Evolutionary conservation across 225 moss, liverwort and hornwort species (phyloP).

Genomic region (Sphagnum tenellum): DNA sequence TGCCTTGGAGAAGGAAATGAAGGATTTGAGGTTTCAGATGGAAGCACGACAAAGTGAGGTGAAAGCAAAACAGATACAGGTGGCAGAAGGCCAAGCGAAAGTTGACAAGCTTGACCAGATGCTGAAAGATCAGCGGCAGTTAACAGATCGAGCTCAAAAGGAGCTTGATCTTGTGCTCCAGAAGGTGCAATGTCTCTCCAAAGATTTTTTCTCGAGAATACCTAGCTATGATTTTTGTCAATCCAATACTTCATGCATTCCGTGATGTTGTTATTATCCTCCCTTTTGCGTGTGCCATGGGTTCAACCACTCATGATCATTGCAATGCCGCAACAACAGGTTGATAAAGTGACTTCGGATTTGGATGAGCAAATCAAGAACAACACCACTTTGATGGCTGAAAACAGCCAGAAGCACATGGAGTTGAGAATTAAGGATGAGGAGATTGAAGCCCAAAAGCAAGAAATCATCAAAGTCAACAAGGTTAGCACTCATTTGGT

Average conservation of each 20-base stretch:
- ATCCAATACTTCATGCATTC: too few relatives aligned
- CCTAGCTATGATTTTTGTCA: too few relatives aligned
- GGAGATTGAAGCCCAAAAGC: slow-evolving; percentile 25
- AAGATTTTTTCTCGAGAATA: neutral
- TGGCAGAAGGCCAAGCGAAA: slow-evolving; percentile 42
- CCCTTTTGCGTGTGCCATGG: too few relatives aligned
- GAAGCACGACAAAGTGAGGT: slow-evolving; percentile 52
- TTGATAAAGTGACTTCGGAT: slow-evolving; percentile 18
- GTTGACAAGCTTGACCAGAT: slow-evolving; percentile 34
- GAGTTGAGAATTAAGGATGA: slow-evolving; percentile 26
- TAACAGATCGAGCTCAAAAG: slow-evolving; percentile 39
- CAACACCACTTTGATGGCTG: slow-evolving; percentile 22
- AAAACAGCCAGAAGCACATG: slow-evolving; percentile 32
- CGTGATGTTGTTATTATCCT: too few relatives aligned
- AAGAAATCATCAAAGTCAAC: slow-evolving; percentile 15
- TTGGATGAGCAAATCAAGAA: slow-evolving; percentile 23
- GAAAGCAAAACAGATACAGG: slow-evolving; percentile 28
- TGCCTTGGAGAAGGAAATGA: slow-evolving; percentile 64
- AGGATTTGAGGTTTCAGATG: slow-evolving; percentile 37
- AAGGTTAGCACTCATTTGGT: slow-evolving; percentile 9
- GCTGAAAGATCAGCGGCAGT: slow-evolving; percentile 41
- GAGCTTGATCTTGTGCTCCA: slow-evolving; percentile 51
- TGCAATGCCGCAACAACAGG: slow-evolving; percentile 1
- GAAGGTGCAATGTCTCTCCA: slow-evolving; percentile 27
- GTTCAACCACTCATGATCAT: neutral